Evolutionary conservation across 768 basidiomycete genomes (phyloP).

Genomic region (Cubamyces lactineus): DNA sequence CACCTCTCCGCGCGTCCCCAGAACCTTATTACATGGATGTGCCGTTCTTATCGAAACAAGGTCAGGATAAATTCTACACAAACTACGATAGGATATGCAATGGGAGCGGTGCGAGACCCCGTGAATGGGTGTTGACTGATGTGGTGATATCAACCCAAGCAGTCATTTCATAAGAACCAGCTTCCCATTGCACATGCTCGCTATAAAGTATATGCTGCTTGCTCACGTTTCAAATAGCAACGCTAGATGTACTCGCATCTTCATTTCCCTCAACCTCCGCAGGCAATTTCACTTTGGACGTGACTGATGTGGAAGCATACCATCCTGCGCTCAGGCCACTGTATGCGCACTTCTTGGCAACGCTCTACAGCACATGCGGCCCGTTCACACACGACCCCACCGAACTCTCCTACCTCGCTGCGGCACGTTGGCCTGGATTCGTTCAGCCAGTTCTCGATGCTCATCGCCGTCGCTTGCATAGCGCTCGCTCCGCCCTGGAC

Average conservation of each 20-base stretch:
- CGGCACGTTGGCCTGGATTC: conserved; percentile 82
- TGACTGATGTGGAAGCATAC: conserved; percentile 42
- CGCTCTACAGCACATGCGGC: conserved; percentile 62
- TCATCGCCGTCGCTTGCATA: conserved; percentile 11
- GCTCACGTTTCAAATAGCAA: conserved; percentile 31
- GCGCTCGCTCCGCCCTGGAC: conserved; percentile 25
- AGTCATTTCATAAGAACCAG: too few relatives aligned
- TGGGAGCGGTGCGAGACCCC: too few relatives aligned
- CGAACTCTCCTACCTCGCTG: conserved; percentile 76
- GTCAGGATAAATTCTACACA: conserved; percentile 34
- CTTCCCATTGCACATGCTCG: too few relatives aligned
- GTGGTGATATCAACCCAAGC: too few relatives aligned
- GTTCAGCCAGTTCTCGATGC: conserved; percentile 65
- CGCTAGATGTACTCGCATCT: conserved; percentile 42
- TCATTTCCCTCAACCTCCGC: conserved; percentile 37
- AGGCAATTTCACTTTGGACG: conserved; percentile 8
- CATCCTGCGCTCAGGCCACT: conserved; percentile 59
- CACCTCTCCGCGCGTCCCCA: conserved; percentile 66
- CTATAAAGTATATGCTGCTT: background rate
- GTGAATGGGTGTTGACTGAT: too few relatives aligned
- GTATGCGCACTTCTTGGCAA: conserved; percentile 63
- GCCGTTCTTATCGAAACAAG: conserved; percentile 55
- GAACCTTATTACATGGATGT: conserved; percentile 74
- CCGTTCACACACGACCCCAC: conserved; percentile 67
- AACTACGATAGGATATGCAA: too few relatives aligned